These are phyloP conservation scores for Claviceps sp. DNA, from an alignment of 2,329 filamentous ascomycete species.

Conservation along the genomic window DNA sequence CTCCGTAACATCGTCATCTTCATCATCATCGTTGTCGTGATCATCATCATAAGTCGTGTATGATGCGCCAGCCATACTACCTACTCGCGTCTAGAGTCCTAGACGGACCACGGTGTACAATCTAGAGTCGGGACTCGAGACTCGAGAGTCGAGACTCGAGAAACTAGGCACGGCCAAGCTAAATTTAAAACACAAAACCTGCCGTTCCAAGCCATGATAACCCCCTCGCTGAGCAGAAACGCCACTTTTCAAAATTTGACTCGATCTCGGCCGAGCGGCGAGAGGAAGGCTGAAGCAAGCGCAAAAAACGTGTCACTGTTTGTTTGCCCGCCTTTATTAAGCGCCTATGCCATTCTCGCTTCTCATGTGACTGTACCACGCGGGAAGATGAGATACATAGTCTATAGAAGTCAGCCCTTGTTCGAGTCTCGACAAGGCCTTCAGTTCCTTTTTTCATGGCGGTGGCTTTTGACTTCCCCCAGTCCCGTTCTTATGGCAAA, in stretches of 20 bases:
- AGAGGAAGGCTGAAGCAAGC: not conserved
- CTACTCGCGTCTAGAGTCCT: too few species aligned
- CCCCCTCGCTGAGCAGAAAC: not conserved
- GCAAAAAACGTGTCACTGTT: not conserved
- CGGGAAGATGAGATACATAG: not conserved
- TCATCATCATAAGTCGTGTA: not conserved
- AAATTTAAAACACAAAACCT: not conserved
- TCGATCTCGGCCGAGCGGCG: not conserved
- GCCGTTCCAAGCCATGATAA: not conserved
- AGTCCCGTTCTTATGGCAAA: not conserved
- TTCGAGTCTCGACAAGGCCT: not conserved
- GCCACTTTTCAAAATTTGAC: not conserved
- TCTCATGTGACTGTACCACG: not conserved
- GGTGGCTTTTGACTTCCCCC: not conserved
- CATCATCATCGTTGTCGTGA: not conserved
- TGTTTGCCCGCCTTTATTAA: not conserved
- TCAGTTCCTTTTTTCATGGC: not conserved
- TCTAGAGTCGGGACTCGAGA: too few species aligned
- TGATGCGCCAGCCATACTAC: too few species aligned
- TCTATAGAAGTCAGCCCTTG: not conserved
- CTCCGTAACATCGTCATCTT: not conserved
- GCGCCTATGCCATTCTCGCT: not conserved
- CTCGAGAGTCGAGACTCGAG: too few species aligned
- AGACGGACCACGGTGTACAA: too few species aligned
- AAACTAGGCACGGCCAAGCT: not conserved